A percentile compares a stretch with the other conserved stretches of the same genome.
phyloP scores from a whole-genome alignment of 768 basidiomycete species.

The Melanogaster broomeanus region DNA sequence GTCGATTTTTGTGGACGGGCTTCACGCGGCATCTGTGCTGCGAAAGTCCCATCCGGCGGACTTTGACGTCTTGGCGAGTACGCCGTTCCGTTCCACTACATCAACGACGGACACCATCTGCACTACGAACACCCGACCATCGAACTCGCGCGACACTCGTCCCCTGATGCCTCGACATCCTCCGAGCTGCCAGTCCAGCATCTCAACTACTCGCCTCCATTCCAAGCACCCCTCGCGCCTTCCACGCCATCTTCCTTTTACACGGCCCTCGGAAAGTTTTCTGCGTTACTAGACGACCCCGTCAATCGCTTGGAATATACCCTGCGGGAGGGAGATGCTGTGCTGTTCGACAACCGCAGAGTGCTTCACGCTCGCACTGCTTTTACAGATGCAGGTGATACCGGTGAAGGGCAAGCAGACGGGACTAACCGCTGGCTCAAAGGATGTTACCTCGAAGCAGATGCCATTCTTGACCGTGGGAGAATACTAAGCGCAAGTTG shows the following conservation, averaged over 20 bases:
- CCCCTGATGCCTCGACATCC: no score
- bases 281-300: conserved; percentile 53
- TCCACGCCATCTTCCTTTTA: conserved; percentile 59
- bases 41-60: conserved; percentile 45
- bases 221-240: conserved; percentile 64
- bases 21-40: conserved; percentile 61
- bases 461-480: conserved; percentile 58
- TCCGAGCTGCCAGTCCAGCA: no score
- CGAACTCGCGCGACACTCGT: no score
- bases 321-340: no score
- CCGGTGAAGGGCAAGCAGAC: conserved; percentile 38
- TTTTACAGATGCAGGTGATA: no score
- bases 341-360: no score
- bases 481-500: conserved; percentile 47
- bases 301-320: no score
- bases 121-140: no score
- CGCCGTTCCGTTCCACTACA: conserved; percentile 85
- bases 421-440: conserved; percentile 86
- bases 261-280: conserved; percentile 61
- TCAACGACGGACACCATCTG: no score
- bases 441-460: no score
- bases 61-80: conserved; percentile 59
- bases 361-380: no score
- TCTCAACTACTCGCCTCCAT: no score
- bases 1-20: conserved; percentile 86